Evolutionary conservation across 768 basidiomycete species (phyloP).

Genomic region (Nidularia sp.): DNA sequence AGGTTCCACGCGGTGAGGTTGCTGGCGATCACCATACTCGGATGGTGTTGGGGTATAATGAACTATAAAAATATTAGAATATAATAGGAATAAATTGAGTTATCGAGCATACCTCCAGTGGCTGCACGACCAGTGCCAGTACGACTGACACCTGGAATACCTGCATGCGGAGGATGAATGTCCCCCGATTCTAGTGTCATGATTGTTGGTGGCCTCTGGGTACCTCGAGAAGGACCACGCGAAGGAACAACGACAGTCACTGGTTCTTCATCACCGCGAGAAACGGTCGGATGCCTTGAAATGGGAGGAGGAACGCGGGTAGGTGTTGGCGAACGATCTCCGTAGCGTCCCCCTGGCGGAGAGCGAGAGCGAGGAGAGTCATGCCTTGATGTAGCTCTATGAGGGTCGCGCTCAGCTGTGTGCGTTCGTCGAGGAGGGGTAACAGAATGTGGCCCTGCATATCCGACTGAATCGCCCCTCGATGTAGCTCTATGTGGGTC

Average conservation of each 20-base stretch:
- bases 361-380: too few relatives aligned
- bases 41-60: constrained; percentile 10
- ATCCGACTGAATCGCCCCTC: too few relatives aligned
- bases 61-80: constrained; percentile 1
- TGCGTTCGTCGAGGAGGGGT: too few relatives aligned
- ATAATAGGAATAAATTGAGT: neutral
- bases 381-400: too few relatives aligned
- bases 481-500: too few relatives aligned
- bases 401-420: too few relatives aligned
- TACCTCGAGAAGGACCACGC: constrained; percentile 2
- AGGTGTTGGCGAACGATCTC: constrained; percentile 3
- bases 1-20: constrained; percentile 1
- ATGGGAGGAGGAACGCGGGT: constrained; percentile 4
- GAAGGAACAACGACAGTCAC: constrained; percentile 17
- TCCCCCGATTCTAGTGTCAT: constrained; percentile 13
- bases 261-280: neutral
- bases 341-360: too few relatives aligned
- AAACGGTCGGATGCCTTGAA: neutral
- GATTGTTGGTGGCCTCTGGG: constrained; percentile 17
- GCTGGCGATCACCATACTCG: constrained; percentile 5
- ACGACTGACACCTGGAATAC: constrained; percentile 6
- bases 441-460: too few relatives aligned
- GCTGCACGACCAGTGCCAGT: constrained; percentile 11
- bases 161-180: constrained; percentile 1
- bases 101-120: constrained; percentile 9